Evolutionary conservation across 2,329 filamentous ascomycete genomes (phyloP).

Genomic region (Dendrostoma leiphaemia): DNA sequence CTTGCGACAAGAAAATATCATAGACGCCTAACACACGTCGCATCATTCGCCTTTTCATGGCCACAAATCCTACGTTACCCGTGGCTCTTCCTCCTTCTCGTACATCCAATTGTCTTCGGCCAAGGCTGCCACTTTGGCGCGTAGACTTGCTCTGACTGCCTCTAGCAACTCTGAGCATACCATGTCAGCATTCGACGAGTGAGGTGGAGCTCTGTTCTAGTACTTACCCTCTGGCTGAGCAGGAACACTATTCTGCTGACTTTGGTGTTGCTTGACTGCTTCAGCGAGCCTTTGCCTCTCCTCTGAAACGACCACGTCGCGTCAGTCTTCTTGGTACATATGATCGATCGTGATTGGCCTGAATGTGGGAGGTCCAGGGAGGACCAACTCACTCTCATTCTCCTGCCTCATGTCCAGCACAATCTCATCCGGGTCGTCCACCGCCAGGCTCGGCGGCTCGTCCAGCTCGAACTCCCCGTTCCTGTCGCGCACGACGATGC

Average conservation of each 20-base stretch:
- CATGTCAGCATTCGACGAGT: slow-evolving; percentile 12
- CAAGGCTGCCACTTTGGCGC: slow-evolving; percentile 69
- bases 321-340: not conserved
- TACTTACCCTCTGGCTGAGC: slow-evolving; percentile 64
- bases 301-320: slow-evolving; percentile 33
- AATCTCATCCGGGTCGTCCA: slow-evolving; percentile 55
- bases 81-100: slow-evolving; percentile 61
- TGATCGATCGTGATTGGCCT: not conserved
- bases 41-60: not conserved
- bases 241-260: slow-evolving; percentile 51
- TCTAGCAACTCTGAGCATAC: slow-evolving; percentile 61
- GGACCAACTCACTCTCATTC: slow-evolving; percentile 46
- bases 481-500: slow-evolving; percentile 62
- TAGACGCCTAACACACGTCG: not conserved
- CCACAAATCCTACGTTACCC: slow-evolving; percentile 19
- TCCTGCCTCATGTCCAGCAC: slow-evolving; percentile 56
- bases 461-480: slow-evolving; percentile 62
- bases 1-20: not conserved
- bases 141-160: slow-evolving; percentile 66
- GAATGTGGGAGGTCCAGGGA: not conserved
- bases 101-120: slow-evolving; percentile 92
- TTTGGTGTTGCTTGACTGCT: slow-evolving; percentile 59
- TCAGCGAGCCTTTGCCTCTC: slow-evolving; percentile 61
- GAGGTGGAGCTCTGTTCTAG: not conserved
- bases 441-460: slow-evolving; percentile 51